Conservation (phyloP, 257 asterid species). For the Scutellaria barbata region DNA sequence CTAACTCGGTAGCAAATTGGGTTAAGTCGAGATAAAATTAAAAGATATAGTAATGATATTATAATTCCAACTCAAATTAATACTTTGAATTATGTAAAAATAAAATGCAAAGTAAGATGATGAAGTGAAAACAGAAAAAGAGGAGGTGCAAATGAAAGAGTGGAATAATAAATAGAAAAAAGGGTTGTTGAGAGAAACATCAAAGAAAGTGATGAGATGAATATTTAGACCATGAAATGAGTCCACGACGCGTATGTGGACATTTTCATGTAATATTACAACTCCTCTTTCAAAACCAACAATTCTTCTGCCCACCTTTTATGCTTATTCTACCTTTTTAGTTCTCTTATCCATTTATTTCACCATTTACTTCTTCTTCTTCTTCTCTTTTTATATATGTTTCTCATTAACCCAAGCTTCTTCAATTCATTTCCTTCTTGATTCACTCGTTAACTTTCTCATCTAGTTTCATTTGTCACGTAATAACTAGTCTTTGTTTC, state of each 20-base stretch:
- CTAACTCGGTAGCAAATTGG: too few species aligned
- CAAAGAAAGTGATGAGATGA: slow-evolving; percentile 32
- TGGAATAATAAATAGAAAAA: background rate
- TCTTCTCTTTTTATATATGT: background rate
- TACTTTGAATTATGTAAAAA: too few species aligned
- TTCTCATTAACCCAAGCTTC: background rate
- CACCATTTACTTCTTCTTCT: background rate
- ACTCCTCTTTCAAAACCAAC: slow-evolving; percentile 22
- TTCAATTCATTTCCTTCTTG: slow-evolving; percentile 5
- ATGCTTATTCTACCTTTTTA: background rate
- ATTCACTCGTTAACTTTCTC: background rate
- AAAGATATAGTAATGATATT: too few species aligned
- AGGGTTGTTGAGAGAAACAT: slow-evolving; percentile 39
- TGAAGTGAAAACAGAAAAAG: too few species aligned
- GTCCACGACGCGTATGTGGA: slow-evolving; percentile 35
- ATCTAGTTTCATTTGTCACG: too few species aligned
- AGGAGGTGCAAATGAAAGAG: background rate
- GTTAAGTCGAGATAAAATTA: too few species aligned
- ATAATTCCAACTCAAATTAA: too few species aligned
- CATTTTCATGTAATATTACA: background rate
- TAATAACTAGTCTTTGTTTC: background rate
- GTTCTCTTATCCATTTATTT: slow-evolving; percentile 5
- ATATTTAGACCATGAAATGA: slow-evolving; percentile 19
- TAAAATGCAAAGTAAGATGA: too few species aligned
- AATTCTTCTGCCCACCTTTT: slow-evolving; percentile 33